Evolutionary conservation across 768 basidiomycete species (phyloP).

Genomic region (Brasilioporus rufonigricans): DNA sequence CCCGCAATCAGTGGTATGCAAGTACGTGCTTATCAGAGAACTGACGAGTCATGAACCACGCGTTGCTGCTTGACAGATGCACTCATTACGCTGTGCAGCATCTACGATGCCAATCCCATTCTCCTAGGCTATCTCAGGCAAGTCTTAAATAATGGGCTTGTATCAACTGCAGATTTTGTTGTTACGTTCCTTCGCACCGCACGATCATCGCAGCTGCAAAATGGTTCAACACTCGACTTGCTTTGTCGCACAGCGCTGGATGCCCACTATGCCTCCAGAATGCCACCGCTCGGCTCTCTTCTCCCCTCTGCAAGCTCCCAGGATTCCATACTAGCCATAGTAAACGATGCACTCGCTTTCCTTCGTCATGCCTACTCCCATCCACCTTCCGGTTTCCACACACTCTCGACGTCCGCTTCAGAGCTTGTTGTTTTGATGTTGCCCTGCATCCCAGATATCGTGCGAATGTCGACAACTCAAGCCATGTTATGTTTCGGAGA

Average conservation of each 20-base stretch:
- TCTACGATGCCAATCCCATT: slow-evolving; percentile 66
- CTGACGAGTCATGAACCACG: neutral
- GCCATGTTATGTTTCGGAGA: slow-evolving; percentile 49
- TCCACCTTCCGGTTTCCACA: slow-evolving; percentile 50
- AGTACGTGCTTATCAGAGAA: neutral
- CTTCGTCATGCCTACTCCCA: slow-evolving; percentile 56
- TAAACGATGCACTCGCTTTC: slow-evolving; percentile 61
- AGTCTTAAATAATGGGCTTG: slow-evolving; percentile 53
- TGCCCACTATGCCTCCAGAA: slow-evolving; percentile 56
- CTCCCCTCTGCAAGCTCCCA: slow-evolving; percentile 51
- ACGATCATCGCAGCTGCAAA: slow-evolving; percentile 61
- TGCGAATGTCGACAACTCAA: slow-evolving; percentile 60
- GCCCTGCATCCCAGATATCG: slow-evolving; percentile 57
- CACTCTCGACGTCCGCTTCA: slow-evolving; percentile 55
- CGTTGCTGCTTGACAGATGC: slow-evolving; percentile 47
- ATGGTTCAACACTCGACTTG: slow-evolving; percentile 63
- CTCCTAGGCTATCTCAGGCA: slow-evolving; percentile 64
- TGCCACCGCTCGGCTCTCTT: slow-evolving; percentile 52
- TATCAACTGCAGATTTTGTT: slow-evolving; percentile 60
- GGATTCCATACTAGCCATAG: slow-evolving; percentile 46
- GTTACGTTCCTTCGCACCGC: slow-evolving; percentile 66
- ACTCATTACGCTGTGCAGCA: slow-evolving; percentile 61
- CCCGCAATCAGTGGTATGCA: slow-evolving; percentile 57
- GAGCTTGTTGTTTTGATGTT: slow-evolving; percentile 63
- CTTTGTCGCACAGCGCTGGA: slow-evolving; percentile 68